A percentile compares a stretch with the other conserved stretches of the same genome.
Evolutionary conservation across 73 alveolate genomes (phyloP).

Genomic region (Breviolum minutum): DNA sequence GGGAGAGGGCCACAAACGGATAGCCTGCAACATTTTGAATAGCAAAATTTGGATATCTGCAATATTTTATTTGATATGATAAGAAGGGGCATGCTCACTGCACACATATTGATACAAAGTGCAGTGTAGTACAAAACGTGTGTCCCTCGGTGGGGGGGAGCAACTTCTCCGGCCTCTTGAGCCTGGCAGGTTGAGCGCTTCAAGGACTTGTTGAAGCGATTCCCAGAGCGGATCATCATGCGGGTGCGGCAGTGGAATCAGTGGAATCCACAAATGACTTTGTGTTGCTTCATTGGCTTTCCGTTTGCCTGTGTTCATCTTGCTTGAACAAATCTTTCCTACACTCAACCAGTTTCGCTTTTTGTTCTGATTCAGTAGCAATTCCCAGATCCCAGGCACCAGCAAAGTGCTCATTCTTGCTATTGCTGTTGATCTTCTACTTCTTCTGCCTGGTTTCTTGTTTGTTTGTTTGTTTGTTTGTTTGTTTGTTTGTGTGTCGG

Average conservation of each 20-base stretch:
- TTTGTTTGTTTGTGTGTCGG: too few species aligned
- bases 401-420: neutral
- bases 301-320: too few species aligned
- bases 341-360: neutral
- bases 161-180: neutral
- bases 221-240: constrained; percentile 91
- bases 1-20: neutral
- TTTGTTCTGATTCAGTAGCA: neutral
- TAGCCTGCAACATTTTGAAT: neutral
- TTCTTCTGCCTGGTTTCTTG: neutral
- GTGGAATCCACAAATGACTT: neutral
- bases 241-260: constrained; percentile 3
- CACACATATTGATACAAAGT: too few species aligned
- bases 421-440: neutral
- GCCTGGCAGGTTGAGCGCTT: constrained; percentile 60
- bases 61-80: neutral
- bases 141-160: neutral
- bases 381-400: too few species aligned
- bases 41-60: neutral
- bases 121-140: too few species aligned
- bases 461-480: too few species aligned
- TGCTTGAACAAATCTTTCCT: neutral
- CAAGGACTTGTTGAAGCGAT: constrained; percentile 71
- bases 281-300: neutral
- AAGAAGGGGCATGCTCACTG: too few species aligned